phyloP scores from a whole-genome alignment of 2,329 filamentous ascomycete genomes.

The Monosporascus sp. region DNA sequence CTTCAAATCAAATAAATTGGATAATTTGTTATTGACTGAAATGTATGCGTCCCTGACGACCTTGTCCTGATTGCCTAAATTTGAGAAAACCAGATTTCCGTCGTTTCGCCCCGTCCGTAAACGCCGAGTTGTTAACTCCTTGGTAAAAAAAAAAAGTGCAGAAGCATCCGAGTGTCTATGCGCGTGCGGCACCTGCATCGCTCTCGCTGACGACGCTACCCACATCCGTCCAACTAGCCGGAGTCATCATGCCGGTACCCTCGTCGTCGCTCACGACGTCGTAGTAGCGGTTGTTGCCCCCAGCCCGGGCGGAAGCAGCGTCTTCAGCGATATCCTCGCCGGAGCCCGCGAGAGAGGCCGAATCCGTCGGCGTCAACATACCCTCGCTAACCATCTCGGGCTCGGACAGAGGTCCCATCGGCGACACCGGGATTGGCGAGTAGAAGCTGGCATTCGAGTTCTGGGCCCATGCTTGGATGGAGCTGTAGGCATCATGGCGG shows the following conservation, averaged over 20 bases:
- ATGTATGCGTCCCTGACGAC: no score
- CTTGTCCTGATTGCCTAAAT: no score
- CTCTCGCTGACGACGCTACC: conserved; percentile 58
- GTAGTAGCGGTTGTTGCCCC: conserved; percentile 36
- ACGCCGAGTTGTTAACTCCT: not conserved
- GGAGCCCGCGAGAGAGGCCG: conserved; percentile 49
- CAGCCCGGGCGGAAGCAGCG: conserved; percentile 31
- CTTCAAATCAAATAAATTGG: no score
- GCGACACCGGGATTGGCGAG: conserved; percentile 53
- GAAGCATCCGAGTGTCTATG: conserved; percentile 16
- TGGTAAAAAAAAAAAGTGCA: conserved; percentile 3
- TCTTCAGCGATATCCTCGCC: conserved; percentile 44
- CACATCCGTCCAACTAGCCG: conserved; percentile 61
- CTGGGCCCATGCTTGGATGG: conserved; percentile 62
- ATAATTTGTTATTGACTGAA: no score
- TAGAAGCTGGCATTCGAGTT: conserved; percentile 51
- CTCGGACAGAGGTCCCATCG: conserved; percentile 45
- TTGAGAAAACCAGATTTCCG: not conserved
- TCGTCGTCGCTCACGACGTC: conserved; percentile 58
- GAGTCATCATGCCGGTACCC: conserved; percentile 47
- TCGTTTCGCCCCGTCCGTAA: not conserved
- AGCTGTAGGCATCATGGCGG: conserved; percentile 45
- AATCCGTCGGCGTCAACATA: conserved; percentile 55
- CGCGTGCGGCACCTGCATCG: conserved; percentile 36
- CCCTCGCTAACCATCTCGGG: conserved; percentile 48